Percentiles rank a stretch among this genome's conserved stretches.
These are phyloP conservation scores for Dactylellina sp. DNA, from an alignment of 2,329 filamentous ascomycete species.

Conservation along the genomic window DNA sequence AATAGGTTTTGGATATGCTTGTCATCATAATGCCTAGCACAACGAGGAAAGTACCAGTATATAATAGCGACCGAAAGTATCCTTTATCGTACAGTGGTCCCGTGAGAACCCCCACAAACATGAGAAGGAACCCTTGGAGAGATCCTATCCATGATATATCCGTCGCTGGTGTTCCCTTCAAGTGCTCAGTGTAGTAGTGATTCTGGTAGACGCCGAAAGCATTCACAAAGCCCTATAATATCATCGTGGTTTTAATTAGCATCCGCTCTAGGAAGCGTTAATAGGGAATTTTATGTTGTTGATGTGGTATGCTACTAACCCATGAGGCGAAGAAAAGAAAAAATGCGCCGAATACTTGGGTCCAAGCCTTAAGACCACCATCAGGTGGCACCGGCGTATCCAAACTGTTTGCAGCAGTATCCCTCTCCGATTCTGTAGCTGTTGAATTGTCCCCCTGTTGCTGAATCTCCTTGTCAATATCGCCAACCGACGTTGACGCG, in stretches of 20 bases:
- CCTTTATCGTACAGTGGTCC: constrained; percentile 68
- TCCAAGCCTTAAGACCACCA: constrained; percentile 70
- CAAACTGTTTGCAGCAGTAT: background rate
- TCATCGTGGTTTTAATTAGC: too few species aligned
- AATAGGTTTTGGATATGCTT: constrained; percentile 65
- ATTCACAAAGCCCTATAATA: constrained; percentile 62
- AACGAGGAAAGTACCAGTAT: constrained; percentile 64
- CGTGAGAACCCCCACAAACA: constrained; percentile 64
- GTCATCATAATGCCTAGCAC: constrained; percentile 67
- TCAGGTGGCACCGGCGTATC: constrained; percentile 61
- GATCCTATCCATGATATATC: constrained; percentile 67
- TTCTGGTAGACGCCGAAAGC: constrained; percentile 66
- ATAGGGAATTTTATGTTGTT: too few species aligned
- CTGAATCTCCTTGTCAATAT: constrained; percentile 34
- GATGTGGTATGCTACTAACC: constrained; percentile 59
- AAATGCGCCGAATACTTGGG: constrained; percentile 69
- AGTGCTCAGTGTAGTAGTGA: constrained; percentile 63
- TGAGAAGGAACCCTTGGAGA: constrained; percentile 66
- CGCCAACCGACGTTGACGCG: constrained; percentile 39
- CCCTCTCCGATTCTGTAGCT: constrained; percentile 10
- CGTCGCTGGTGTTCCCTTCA: constrained; percentile 59
- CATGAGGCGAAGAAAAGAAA: constrained; percentile 71
- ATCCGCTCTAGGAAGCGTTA: too few species aligned
- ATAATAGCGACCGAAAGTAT: constrained; percentile 65
- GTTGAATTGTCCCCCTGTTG: constrained; percentile 4